Evolutionary conservation across 192 early-diverging fungal genomes (phyloP), one percentile per base, ranked within the genome.

Genomic region (Backusella psychrophila): DNA sequence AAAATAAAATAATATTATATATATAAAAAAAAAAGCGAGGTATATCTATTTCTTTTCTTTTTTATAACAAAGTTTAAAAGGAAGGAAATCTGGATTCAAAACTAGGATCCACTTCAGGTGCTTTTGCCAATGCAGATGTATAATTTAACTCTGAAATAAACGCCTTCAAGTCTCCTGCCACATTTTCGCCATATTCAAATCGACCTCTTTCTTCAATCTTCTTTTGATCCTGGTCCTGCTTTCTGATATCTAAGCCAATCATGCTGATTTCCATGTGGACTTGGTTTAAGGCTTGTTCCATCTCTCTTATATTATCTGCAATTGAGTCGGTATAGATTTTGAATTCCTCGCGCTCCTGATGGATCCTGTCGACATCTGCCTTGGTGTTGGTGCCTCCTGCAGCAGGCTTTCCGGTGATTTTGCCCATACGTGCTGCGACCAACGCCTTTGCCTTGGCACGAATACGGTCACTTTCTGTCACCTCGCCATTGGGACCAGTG

Each of bases 401-500:
- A 15, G 66, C n/a, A 19, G 74, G 36, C 17, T 83, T 84, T 19
- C 85, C 86, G n/a, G 83, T 83, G 7, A 87, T 76, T n/a, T 80
- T 83, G 6, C 84, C 84, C 82, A 88, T 81, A 19, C 83, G 78
- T 52, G 85, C 85, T 63, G 86, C 83, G 39, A 88, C 75, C 83
- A 90, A 82, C 2, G 86, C 78, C 53, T 85, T 82, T 19, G 85
- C 85, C 59, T 83, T 88, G 12, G 89, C 87, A 15, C 82, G 81
- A 77, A 86, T 88, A 39, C 78, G 77, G 66, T 90, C 89, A 21
- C 82, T 77, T 19, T 88, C 87, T 0, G 89, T 90, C 17, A 90
- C 75, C 41, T 75, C 42, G 6, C 89, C 89, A 49, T 78, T 80
- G 2, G 88, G 88, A 1, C 88, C 88, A 11, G 88, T 89, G 2